Base-by-base conservation (phyloP, 164 flowering plant species). In the Umbellularia californica region DNA sequence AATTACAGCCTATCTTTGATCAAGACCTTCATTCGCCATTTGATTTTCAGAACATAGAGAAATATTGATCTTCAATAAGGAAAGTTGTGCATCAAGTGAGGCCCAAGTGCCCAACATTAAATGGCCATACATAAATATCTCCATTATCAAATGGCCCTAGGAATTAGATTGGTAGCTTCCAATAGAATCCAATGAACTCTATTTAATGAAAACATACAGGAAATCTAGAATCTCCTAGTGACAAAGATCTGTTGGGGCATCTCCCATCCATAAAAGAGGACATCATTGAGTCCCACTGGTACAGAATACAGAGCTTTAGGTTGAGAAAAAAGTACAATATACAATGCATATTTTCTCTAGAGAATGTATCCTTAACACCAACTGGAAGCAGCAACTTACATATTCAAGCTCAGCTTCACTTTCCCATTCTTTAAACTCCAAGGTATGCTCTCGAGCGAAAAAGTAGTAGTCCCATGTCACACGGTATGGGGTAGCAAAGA, bases 401-500 rank as follows among this genome's bases (percentile, higher is more conserved):
- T 92, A 92, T 82, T 96, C 94, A 81, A 77, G 84, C 76, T 96
- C 99, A 27, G 87, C 90, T 84, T 88, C 84, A 62, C 88, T 90
- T 77, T 85, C 90, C 99, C 99, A 96, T 76, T 87, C 90, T 41
- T 85, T 83, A 70, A 96, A 83, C 68, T 91, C 97, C 25, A 92
- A 58, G 3, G 96, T 96, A 75, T 96, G 99, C 74, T 96, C 95
- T 60, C 94, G 90, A 58, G 90, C 83, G 10, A 87, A 20, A 63
- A 94, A 84, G 76, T 93, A 96, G 79, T 91, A 93, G 79, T 96
- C 97, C 98, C 98, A 96, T 58, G 97, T 90, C 24, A 90, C 97
- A 70, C 94, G 94, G 76, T 90, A 96, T 30, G 99, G 99, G 74
- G 99, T 96, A n/a, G 95, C 98, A 85, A 96, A 96, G 76, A 96